phyloP scores from a whole-genome alignment of 2,329 filamentous ascomycete species.

The Colletotrichum trifolii region DNA sequence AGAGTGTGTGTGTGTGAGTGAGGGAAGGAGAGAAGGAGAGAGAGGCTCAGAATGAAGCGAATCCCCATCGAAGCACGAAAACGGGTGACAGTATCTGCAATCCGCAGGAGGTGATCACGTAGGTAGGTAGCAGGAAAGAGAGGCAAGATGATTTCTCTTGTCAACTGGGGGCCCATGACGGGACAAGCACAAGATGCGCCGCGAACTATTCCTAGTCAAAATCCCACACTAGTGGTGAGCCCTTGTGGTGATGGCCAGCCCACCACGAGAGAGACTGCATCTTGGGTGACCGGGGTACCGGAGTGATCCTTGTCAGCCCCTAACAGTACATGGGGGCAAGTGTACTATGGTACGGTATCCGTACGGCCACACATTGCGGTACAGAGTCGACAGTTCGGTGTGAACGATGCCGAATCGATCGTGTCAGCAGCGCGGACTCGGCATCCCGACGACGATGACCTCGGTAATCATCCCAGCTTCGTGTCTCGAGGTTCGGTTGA shows the following conservation, averaged over 20 bases:
- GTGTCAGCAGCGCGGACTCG: neutral
- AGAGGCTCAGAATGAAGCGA: too few relatives aligned
- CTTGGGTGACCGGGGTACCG: constrained; percentile 30
- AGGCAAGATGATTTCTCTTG: constrained; percentile 4
- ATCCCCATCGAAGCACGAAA: neutral
- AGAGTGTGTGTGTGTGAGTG: neutral
- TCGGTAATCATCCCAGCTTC: neutral
- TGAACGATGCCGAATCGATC: constrained; percentile 17
- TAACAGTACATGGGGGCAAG: constrained; percentile 8
- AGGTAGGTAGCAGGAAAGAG: constrained; percentile 1
- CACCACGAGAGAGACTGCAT: constrained; percentile 13
- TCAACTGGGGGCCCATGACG: constrained; percentile 17
- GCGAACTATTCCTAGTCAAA: constrained; percentile 34
- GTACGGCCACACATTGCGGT: constrained; percentile 12
- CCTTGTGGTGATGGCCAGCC: constrained; percentile 19
- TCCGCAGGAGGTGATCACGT: neutral
- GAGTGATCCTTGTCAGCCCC: constrained; percentile 29
- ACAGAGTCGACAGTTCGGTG: constrained; percentile 6
- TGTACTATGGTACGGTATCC: constrained; percentile 6
- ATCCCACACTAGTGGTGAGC: constrained; percentile 29
- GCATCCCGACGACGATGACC: neutral
- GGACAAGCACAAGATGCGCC: constrained; percentile 26
- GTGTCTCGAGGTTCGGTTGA: constrained; percentile 7
- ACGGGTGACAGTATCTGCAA: neutral
- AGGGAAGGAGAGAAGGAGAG: too few relatives aligned